Base-by-base conservation (phyloP, 2,329 filamentous ascomycete species). In the Aquanectria penicillioides region DNA sequence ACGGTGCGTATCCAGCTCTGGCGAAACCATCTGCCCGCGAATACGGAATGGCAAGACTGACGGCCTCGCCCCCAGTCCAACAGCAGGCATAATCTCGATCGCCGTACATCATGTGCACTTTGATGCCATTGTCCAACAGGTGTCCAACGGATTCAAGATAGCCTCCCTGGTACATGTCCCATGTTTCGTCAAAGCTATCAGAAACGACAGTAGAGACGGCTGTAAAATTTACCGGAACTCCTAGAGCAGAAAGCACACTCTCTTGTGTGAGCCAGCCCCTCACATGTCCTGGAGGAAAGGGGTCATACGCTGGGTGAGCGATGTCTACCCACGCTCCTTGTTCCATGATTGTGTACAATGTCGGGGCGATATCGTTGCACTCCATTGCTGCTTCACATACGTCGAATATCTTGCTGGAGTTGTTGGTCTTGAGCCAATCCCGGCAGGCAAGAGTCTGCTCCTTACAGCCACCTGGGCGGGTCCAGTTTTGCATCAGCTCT, bases 31-130 rank as follows among this genome's bases (percentile, higher is more conserved):
- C 61, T 5, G 74, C 70, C 44, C 81, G 74, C 23, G 80, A 76
- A 17, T 83, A 80, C n/a, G 84, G 79, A 0, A 92, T 77, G 2
- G 85, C 82, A 2, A 92, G 79, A 5, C 87, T 90, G 33, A 90
- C 81, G 2, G 86, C 86, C 73, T 94, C 83, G 18, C 90, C 91
- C 23, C 92, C 91, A 64, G 89, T 78, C 73, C 89, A 88, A 71
- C 86, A 87, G 72, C 85, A 88, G 50, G 84, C 81, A 66, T 83
- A 87, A 71, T 88, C 85, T 55, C 83, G 75, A 67, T 87, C 85
- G 18, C 84, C 85, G 73, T 94, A 92, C 65, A 93, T 83, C 63
- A 94, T 77, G 9, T 89, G 88, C 9, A 95, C 86, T 29, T 86
- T 87, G 38, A 92, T 83, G 23, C 87, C 88, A 1, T 77, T 80